Evolutionary conservation across 2,329 filamentous ascomycete genomes (phyloP), one percentile per base, ranked within the genome.

Genomic region (Paraphaeosphaeria minitans): DNA sequence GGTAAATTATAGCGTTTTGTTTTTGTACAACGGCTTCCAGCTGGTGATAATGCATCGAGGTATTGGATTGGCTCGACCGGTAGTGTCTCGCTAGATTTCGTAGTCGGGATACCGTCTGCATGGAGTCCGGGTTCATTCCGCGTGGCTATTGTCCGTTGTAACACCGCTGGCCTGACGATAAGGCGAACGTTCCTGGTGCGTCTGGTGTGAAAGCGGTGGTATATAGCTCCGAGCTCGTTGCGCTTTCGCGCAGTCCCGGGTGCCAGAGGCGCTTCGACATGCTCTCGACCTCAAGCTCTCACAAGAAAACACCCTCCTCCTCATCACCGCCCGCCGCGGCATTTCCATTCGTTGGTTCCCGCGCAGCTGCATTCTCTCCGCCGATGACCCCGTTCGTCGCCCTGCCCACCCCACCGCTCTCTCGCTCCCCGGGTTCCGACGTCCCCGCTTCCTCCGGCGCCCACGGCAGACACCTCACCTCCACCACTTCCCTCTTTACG

Each of bases 401-500:
- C 16, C 46, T 45, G 29, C 48, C 37, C 35, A 49, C 53, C 21
- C 53, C 53, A 22, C 31, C 47, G n/a, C 31, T 47, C 13, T 41
- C n/a, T n/a, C 51, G n/a, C 53, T 59, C 57, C 16, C 57, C 51
- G 29, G 41, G 19, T 24, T 56, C 51, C 7, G 41, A 49, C n/a
- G 21, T 31, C 53, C 61, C 59, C 37, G 62, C 66, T 21, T 65
- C 64, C 42, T 67, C 59, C 5, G 67, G 66, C 75, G 77, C 76
- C 85, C 85, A 88, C 33, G 69, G 73, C 74, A 85, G 76, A 2
- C 85, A 85, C 61, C 86, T 66, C 8, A 72, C 79, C 75, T 87
- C 84, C 66, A 84, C 82, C 9, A 92, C 86, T 78, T 93, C 90
- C 43, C 71, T 78, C 64, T 83, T 85, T 61, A 92, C 79, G 51